These are phyloP conservation scores for Metarhizium brunneum DNA, from an alignment of 2,329 filamentous ascomycete species.

Conservation along the genomic window DNA sequence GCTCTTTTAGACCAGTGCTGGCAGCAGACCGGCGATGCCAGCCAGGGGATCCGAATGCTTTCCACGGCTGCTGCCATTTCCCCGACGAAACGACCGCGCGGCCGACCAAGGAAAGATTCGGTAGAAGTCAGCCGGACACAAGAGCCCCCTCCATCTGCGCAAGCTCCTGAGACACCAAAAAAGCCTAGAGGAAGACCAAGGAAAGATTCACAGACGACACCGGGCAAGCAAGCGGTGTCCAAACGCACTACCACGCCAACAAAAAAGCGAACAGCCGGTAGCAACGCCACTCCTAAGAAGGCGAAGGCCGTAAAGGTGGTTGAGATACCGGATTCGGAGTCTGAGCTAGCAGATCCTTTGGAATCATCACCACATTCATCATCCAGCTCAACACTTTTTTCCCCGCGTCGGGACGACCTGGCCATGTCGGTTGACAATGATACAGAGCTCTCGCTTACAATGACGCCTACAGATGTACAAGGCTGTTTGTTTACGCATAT, in stretches of 20 bases:
- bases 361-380: conserved; percentile 25
- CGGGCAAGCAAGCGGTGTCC: conserved; percentile 5
- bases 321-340: conserved; percentile 46
- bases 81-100: conserved; percentile 19
- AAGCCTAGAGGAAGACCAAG: conserved; percentile 31
- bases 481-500: conserved; percentile 41
- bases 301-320: conserved; percentile 13
- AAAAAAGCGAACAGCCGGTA: neutral
- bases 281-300: conserved; percentile 6
- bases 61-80: conserved; percentile 1
- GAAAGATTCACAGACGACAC: conserved; percentile 19
- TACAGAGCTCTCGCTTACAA: conserved; percentile 31
- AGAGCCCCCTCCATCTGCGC: conserved; percentile 26
- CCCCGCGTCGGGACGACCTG: conserved; percentile 31
- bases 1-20: conserved; percentile 62
- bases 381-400: conserved; percentile 32
- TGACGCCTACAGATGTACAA: conserved; percentile 32
- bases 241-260: neutral
- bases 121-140: conserved; percentile 14
- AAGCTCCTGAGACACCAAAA: conserved; percentile 24
- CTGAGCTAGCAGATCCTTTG: conserved; percentile 22
- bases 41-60: conserved; percentile 7
- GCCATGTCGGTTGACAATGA: conserved; percentile 35
- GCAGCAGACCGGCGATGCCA: conserved; percentile 42
- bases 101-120: conserved; percentile 24